Evolutionary conservation across 352 stramenopile genomes (phyloP).

Genomic region (Globisporangium paroecandrum): DNA sequence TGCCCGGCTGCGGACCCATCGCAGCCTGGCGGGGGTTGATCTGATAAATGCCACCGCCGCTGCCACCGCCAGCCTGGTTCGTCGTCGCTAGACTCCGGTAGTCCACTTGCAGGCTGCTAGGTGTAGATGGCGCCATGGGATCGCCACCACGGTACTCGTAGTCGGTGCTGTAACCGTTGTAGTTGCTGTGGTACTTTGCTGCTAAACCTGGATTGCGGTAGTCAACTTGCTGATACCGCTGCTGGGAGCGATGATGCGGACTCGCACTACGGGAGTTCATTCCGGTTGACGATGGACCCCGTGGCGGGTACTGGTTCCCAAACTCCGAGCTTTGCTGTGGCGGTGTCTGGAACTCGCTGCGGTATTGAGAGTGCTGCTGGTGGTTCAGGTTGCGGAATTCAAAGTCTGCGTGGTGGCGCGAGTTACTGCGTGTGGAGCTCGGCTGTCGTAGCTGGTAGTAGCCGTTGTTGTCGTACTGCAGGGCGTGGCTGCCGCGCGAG

Average conservation of each 20-base stretch:
- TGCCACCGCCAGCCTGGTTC: not conserved
- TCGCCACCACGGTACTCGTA: not conserved
- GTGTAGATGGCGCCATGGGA: not conserved
- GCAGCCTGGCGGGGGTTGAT: not conserved
- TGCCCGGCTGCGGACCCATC: constrained; percentile 13
- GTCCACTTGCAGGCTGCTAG: not conserved
- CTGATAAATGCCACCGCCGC: not conserved
- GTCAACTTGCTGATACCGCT: not conserved
- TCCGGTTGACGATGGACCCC: not conserved
- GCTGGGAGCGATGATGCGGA: not conserved
- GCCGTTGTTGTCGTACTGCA: not conserved
- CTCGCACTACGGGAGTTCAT: not conserved
- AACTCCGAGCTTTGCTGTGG: not conserved
- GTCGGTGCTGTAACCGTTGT: not conserved
- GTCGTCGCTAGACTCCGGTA: constrained; percentile 1
- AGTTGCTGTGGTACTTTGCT: not conserved
- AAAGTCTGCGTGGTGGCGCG: constrained; percentile 6
- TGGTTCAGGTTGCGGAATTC: constrained; percentile 17
- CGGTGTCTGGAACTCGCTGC: not conserved
- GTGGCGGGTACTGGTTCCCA: constrained; percentile 1
- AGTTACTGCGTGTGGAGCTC: not conserved
- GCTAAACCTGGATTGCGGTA: not conserved
- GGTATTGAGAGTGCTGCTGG: not conserved
- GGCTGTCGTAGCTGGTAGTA: not conserved
- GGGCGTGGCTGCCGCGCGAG: not conserved